Conservation (phyloP, 2,329 filamentous ascomycete species). For the Fusarium poae region DNA sequence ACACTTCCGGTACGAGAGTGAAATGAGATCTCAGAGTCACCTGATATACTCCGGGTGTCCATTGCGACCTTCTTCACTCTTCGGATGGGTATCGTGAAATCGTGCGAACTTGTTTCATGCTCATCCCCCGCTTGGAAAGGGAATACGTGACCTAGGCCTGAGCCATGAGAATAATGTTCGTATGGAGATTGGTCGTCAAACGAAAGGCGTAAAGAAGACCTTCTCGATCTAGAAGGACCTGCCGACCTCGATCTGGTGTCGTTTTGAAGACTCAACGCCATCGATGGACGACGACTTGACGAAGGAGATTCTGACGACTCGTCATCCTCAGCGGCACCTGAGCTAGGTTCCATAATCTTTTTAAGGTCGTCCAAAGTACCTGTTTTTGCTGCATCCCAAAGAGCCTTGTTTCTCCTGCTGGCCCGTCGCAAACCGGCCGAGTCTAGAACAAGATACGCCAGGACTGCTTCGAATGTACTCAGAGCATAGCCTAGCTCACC, state of each 20-base stretch:
- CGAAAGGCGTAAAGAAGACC: slow-evolving; percentile 59
- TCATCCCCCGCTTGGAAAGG: slow-evolving; percentile 78
- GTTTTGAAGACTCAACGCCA: slow-evolving; percentile 63
- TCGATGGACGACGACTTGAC: slow-evolving; percentile 61
- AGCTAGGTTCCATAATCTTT: slow-evolving; percentile 81
- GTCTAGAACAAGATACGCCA: slow-evolving; percentile 87
- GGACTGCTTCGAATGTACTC: slow-evolving; percentile 94
- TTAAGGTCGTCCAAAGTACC: slow-evolving; percentile 82
- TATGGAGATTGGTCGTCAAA: slow-evolving; percentile 49
- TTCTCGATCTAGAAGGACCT: slow-evolving; percentile 49
- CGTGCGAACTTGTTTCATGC: slow-evolving; percentile 52
- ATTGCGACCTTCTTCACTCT: slow-evolving; percentile 85
- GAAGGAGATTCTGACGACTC: slow-evolving; percentile 57
- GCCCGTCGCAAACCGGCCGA: slow-evolving; percentile 85
- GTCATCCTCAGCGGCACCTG: slow-evolving; percentile 62
- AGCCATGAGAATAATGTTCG: slow-evolving; percentile 67
- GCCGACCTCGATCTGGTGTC: slow-evolving; percentile 49
- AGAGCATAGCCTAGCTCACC: slow-evolving; percentile 96
- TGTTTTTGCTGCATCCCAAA: slow-evolving; percentile 89
- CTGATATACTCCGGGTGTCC: slow-evolving; percentile 90
- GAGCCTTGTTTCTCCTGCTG: slow-evolving; percentile 83
- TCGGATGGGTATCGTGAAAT: slow-evolving; percentile 55
- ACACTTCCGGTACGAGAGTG: slow-evolving; percentile 84
- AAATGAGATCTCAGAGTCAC: slow-evolving; percentile 85
- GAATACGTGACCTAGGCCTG: slow-evolving; percentile 85